phyloP scores from a whole-genome alignment of 2,329 filamentous ascomycete genomes.

The Exserohilum rostratum region DNA sequence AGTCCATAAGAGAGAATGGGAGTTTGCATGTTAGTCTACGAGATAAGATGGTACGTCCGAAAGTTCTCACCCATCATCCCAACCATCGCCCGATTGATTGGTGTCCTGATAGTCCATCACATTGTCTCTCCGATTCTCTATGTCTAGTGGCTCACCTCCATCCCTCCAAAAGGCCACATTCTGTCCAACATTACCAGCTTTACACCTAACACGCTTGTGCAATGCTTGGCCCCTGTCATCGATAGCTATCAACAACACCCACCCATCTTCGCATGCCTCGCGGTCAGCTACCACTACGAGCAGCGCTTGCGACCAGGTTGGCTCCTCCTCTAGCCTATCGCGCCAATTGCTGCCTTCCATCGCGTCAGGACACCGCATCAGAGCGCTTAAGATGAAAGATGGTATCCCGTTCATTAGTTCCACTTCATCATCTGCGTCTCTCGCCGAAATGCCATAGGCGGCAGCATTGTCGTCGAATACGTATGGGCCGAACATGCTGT shows the following conservation, averaged over 20 bases:
- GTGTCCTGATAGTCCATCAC: not conserved
- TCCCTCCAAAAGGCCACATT: not conserved
- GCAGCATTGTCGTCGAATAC: not conserved
- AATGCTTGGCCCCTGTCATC: constrained; percentile 1
- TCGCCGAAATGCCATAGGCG: not conserved
- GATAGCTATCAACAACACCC: constrained; percentile 1
- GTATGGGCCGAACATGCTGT: not conserved
- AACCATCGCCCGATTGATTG: constrained; percentile 1
- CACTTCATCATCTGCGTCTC: constrained; percentile 8
- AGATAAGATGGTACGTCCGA: not conserved
- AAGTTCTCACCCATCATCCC: constrained; percentile 1
- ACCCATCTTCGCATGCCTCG: constrained; percentile 3
- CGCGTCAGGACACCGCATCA: constrained; percentile 1
- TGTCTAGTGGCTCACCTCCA: not conserved
- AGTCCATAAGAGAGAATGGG: too few relatives aligned
- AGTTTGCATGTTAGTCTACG: too few relatives aligned
- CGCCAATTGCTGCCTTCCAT: not conserved
- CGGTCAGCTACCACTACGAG: constrained; percentile 1
- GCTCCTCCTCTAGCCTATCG: not conserved
- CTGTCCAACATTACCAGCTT: not conserved
- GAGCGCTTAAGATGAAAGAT: constrained; percentile 1
- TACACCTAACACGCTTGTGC: not conserved
- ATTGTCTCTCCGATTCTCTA: not conserved
- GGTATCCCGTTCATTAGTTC: constrained; percentile 4
- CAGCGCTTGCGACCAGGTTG: not conserved